Evolutionary conservation across 352 stramenopile genomes (phyloP), one percentile per base, ranked within the genome.

Genomic region (Globisporangium yorkense): DNA sequence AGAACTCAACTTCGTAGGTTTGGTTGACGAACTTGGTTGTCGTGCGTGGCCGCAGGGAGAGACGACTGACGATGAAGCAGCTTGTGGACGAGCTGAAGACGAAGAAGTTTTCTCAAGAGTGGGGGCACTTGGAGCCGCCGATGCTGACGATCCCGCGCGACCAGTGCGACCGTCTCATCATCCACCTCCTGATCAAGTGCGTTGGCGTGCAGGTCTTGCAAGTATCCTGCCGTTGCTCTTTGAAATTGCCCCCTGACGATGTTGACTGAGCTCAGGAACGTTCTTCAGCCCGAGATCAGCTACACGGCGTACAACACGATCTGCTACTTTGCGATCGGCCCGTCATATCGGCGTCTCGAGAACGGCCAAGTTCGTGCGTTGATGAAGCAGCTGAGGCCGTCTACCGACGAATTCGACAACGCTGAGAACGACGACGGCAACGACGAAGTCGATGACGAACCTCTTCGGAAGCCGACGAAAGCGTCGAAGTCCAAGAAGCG

Each of bases 221-320:
- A 20, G 3, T n/a, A 8, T 7, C 24, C 24, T 27, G 24, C 24
- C 5, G 2, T 24, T 56, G 31, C n/a, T 35, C 13, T 40, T 40
- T 13, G 8, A 18, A 43, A 0, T 18, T 13, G 37, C 10, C 18
- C 4, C 18, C 37, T 43, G 13, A 43, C 13, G n/a, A 44, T 39
- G 31, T 52, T 33, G 31, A 49, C 15, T 10, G 29, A 15, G 33
- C n/a, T 16, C 57, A 84, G 75, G 33, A 68, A 83, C 27, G 56
- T 87, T 20, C 45, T 90, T 31, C 72, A 87, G 41, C 75, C 75
- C 8, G 80, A 91, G 16, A 88, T 91, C 70, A 84, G 75, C 55
- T 89, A 88, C 59, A 89, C 80, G 2, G 72, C 80, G 12, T 91
- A 89, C 63, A 85, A 75, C 49, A 91, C 80, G 20, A 88, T 84